Conservation (phyloP, 2,329 filamentous ascomycete genomes). For the Byssoonygena ceratinophila region DNA sequence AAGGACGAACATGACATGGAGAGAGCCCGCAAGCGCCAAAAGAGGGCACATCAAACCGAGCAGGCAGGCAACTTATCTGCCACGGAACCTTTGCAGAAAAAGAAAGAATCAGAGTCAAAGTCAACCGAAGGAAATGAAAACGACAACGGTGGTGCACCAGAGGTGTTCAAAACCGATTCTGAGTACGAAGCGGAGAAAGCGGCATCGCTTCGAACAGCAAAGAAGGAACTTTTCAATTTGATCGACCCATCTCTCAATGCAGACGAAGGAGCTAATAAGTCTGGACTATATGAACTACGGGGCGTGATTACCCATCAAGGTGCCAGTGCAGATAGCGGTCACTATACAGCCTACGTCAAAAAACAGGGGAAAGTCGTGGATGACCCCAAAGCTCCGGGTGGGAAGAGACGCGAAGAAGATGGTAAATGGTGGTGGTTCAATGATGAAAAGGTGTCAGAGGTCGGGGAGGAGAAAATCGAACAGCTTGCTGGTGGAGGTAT, state of each 20-base stretch:
- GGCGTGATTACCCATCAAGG: conserved; percentile 95
- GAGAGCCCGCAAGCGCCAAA: conserved; percentile 82
- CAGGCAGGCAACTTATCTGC: conserved; percentile 28
- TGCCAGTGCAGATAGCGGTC: conserved; percentile 89
- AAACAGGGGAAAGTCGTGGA: conserved; percentile 56
- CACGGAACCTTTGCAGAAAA: conserved; percentile 38
- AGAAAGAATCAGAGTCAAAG: conserved; percentile 41
- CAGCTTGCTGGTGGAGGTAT: conserved; percentile 75
- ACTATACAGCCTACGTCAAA: conserved; percentile 97
- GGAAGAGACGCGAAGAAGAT: conserved; percentile 69
- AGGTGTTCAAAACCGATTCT: conserved; percentile 81
- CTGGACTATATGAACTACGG: conserved; percentile 86
- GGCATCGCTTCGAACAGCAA: conserved; percentile 62
- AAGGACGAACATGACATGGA: conserved; percentile 94
- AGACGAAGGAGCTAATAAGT: conserved; percentile 81
- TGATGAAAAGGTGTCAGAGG: conserved; percentile 91
- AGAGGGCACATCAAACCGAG: conserved; percentile 52
- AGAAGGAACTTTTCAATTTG: conserved; percentile 74
- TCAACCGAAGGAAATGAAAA: conserved; percentile 47
- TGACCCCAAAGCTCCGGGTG: conserved; percentile 55
- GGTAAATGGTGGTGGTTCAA: conserved; percentile 99
- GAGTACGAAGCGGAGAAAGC: conserved; percentile 80
- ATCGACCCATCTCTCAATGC: conserved; percentile 63
- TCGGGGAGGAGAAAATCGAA: conserved; percentile 82
- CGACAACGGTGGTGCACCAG: conserved; percentile 61